Evolutionary conservation across 169 alveolate genomes (phyloP).

Genomic region (Plasmodium billcollinsi): DNA sequence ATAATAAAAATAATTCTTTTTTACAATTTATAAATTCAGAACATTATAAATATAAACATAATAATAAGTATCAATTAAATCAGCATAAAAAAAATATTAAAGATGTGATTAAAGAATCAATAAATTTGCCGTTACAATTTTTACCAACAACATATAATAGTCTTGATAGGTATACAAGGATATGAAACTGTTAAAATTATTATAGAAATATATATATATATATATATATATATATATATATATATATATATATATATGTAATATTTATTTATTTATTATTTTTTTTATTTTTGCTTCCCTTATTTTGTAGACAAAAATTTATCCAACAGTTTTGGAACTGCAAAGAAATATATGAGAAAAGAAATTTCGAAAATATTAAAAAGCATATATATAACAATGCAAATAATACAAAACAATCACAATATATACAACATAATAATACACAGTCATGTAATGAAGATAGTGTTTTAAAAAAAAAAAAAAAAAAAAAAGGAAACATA

Average conservation of each 20-base stretch:
- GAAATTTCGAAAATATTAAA: slow-evolving; percentile 44
- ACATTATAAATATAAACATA: background rate
- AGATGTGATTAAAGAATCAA: slow-evolving; percentile 52
- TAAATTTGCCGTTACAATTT: slow-evolving; percentile 33
- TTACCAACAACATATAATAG: slow-evolving; percentile 61
- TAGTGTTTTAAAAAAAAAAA: background rate
- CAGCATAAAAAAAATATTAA: slow-evolving; percentile 36
- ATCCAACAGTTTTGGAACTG: slow-evolving; percentile 44
- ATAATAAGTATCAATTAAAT: background rate
- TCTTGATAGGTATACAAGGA: slow-evolving; percentile 22
- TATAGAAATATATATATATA: slow-evolving; percentile 2
- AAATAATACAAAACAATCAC: background rate
- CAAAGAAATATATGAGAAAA: slow-evolving; percentile 28
- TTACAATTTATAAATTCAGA: background rate
- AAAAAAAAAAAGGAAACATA: background rate
- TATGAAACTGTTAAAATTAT: background rate
- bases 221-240: background rate
- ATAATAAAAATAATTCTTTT: background rate
- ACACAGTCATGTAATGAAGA: background rate
- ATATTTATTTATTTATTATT: background rate
- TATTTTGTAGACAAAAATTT: slow-evolving; percentile 30
- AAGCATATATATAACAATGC: slow-evolving; percentile 18
- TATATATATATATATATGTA: background rate
- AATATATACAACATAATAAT: background rate
- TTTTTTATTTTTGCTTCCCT: no score